Conservation (phyloP, 2,329 filamentous ascomycete genomes). For the Ascosphaera aggregata region DNA sequence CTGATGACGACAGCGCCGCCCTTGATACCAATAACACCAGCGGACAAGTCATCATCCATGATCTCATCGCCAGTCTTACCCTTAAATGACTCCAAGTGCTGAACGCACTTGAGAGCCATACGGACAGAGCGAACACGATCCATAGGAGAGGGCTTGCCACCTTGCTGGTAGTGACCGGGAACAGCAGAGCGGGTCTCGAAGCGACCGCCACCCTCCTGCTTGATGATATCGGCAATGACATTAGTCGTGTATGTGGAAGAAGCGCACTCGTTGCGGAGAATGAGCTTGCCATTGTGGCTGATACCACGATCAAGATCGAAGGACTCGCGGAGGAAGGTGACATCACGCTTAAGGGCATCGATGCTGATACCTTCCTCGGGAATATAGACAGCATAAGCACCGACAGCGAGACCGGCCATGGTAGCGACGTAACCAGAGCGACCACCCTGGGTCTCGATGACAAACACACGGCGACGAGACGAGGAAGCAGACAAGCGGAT, state of each 20-base stretch:
- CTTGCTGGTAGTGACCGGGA: conserved; percentile 85
- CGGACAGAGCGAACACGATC: conserved; percentile 81
- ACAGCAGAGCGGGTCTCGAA: conserved; percentile 87
- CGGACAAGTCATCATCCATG: conserved; percentile 46
- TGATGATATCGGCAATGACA: conserved; percentile 86
- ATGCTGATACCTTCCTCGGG: conserved; percentile 90
- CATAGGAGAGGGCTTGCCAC: conserved; percentile 82
- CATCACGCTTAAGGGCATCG: conserved; percentile 78
- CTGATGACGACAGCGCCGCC: conserved; percentile 78
- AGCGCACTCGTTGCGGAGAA: conserved; percentile 91
- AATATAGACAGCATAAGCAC: conserved; percentile 82
- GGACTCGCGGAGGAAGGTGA: conserved; percentile 64
- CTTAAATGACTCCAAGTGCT: conserved; percentile 64
- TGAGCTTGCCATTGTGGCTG: conserved; percentile 73
- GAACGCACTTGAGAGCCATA: conserved; percentile 80
- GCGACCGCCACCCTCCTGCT: conserved; percentile 70
- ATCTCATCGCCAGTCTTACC: conserved; percentile 43
- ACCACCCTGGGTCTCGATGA: conserved; percentile 93
- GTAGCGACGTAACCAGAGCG: conserved; percentile 86
- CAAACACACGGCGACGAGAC: conserved; percentile 79
- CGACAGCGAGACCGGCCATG: conserved; percentile 72
- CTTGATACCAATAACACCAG: conserved; percentile 75
- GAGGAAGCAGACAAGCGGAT: conserved; percentile 94
- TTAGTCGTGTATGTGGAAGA: conserved; percentile 79
- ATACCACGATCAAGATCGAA: conserved; percentile 73